Base-by-base conservation (phyloP, 2,329 filamentous ascomycete genomes). In the Fusarium acutatum region DNA sequence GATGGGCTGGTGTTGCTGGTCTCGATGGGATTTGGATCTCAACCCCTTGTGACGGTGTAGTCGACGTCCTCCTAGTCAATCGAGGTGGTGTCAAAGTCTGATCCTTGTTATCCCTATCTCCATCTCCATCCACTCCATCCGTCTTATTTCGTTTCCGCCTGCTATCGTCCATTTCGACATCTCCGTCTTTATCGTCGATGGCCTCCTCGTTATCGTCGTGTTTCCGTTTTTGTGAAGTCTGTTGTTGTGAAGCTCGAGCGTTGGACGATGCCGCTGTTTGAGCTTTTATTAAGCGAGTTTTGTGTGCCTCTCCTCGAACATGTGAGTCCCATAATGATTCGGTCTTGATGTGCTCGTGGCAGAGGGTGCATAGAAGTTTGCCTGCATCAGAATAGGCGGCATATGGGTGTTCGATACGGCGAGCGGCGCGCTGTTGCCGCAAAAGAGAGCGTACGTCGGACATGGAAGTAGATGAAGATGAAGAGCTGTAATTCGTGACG, bases 371-470 rank as follows among this genome's bases (percentile, higher is more conserved):
- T 34, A 90, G 83, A 2, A 94, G 88, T 77, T 90, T 91, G 69
- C 92, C 92, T 20, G 89, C 86, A 71, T 90, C 87, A 10, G 91
- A 90, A 83, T 94, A 94, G 60, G 87, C 84, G 46, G 92, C 91
- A 76, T 92, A 86, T 8, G 92, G 89, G 76, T 94, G 91, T 58
- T 91, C 88, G 77, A 95, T 91, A 73, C 92, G 90, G 64, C 94
- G 91, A 70, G 92, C 89, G 63, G 91, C 90, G 74, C 94, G 91
- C 82, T 96, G 93, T 78, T 91, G 92, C 76, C 93, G 93, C 65
- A 97, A 88, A 54, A 97, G 89, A 40, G 93, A 89, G 77, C 94
- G 92, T 32, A 94, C 92, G 82, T 97, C 94, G 75, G 93, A 87
- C 93, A 96, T 96, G 72, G 50, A 68, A 47, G 41, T 37, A 47